These are phyloP conservation scores for Quercus berberidifolia DNA, from an alignment of 306 rosid species.

Conservation along the genomic window DNA sequence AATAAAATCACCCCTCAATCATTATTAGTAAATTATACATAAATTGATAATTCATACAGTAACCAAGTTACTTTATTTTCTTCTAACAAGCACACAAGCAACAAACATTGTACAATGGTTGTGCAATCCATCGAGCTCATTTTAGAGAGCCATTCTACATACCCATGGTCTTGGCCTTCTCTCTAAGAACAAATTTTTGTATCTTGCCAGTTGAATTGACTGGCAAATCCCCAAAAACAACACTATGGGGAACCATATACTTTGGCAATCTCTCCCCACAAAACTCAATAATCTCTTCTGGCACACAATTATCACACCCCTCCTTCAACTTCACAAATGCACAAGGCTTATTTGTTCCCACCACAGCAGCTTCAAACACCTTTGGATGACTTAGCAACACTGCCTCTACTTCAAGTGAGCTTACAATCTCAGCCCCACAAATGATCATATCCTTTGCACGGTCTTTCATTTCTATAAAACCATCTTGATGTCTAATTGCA, in stretches of 20 bases:
- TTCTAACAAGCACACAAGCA: too few species aligned
- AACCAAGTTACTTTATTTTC: too few species aligned
- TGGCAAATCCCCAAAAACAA: slow-evolving; percentile 69
- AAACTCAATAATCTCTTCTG: slow-evolving; percentile 56
- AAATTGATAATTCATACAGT: too few species aligned
- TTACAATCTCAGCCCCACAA: slow-evolving; percentile 88
- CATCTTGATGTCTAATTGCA: slow-evolving; percentile 76
- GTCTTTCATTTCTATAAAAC: slow-evolving; percentile 79
- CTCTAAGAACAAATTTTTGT: slow-evolving; percentile 59
- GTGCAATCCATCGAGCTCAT: too few species aligned
- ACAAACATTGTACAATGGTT: too few species aligned
- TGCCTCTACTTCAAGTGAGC: slow-evolving; percentile 85
- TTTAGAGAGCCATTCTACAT: too few species aligned
- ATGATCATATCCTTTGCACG: slow-evolving; percentile 84
- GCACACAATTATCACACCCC: slow-evolving; percentile 30
- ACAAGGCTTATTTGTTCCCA: slow-evolving; percentile 80
- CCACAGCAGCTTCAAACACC: slow-evolving; percentile 73
- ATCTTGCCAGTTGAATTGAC: slow-evolving; percentile 87
- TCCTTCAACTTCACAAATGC: slow-evolving; percentile 86
- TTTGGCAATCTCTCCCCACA: slow-evolving; percentile 59
- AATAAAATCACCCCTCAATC: too few species aligned
- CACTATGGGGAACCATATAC: slow-evolving; percentile 75
- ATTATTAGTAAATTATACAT: too few species aligned
- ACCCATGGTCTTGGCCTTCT: slow-evolving; percentile 74
- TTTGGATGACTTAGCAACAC: slow-evolving; percentile 67